Percentiles rank a stretch among this genome's conserved stretches.
Conservation (phyloP, 2,329 filamentous ascomycete species). For the Calonectria ilicicola region DNA sequence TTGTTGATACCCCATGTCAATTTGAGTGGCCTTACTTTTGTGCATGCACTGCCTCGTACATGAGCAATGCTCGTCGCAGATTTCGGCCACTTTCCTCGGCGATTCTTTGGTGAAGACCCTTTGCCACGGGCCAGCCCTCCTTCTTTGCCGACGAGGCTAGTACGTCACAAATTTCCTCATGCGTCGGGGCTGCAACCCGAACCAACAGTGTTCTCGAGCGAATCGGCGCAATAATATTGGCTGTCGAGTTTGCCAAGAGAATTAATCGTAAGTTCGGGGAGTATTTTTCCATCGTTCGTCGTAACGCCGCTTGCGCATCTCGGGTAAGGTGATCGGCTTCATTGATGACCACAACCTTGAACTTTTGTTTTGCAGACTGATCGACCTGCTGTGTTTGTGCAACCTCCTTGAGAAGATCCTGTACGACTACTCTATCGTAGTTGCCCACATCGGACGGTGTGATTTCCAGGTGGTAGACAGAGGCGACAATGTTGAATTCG, state of each 20-base stretch:
- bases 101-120: conserved; percentile 84
- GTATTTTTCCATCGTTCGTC: conserved; percentile 99
- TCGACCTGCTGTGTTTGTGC: conserved; percentile 99
- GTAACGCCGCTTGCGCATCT: conserved; percentile 94
- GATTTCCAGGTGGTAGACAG: conserved; percentile 97
- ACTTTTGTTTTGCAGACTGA: conserved; percentile 86
- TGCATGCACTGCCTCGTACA: conserved; percentile 97
- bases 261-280: conserved; percentile 94
- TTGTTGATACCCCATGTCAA: not conserved
- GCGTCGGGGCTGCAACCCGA: conserved; percentile 88
- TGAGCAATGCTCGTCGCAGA: conserved; percentile 87
- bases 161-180: conserved; percentile 85
- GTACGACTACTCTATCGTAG: conserved; percentile 95
- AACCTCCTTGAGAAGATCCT: conserved; percentile 96
- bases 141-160: conserved; percentile 78
- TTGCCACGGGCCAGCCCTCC: conserved; percentile 84
- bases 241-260: conserved; percentile 92
- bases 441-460: conserved; percentile 97
- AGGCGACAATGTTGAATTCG: conserved; percentile 98
- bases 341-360: conserved; percentile 99
- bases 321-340: conserved; percentile 95
- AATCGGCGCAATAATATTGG: conserved; percentile 99
- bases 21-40: conserved; percentile 78
- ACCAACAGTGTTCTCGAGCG: conserved; percentile 91
- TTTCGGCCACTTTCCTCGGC: conserved; percentile 93